Evolutionary conservation across 148 eudicot genomes (phyloP).

Genomic region (Amaranthus cruentus): DNA sequence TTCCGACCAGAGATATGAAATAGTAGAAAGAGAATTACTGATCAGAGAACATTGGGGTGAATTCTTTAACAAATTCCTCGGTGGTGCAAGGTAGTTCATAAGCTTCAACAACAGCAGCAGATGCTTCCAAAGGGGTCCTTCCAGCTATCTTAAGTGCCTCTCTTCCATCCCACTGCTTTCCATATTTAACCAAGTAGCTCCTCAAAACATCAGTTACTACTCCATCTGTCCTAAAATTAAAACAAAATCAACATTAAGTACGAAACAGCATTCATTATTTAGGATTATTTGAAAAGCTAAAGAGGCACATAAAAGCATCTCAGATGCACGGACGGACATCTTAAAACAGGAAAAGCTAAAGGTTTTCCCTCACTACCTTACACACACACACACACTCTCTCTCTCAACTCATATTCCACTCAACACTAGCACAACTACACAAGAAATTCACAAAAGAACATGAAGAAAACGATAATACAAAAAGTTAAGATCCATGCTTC

Average conservation of each 20-base stretch:
- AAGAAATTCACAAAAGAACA: background rate
- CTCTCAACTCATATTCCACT: no score
- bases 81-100: conserved; percentile 64
- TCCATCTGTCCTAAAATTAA: conserved; percentile 56
- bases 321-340: no score
- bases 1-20: background rate
- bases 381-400: no score
- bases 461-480: no score
- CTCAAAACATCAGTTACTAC: conserved; percentile 58
- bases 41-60: conserved; percentile 49
- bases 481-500: background rate
- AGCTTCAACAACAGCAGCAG: conserved; percentile 66
- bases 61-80: conserved; percentile 60
- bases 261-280: conserved; percentile 12
- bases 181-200: conserved; percentile 60
- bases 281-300: conserved; percentile 1
- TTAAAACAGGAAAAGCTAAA: background rate
- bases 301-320: background rate
- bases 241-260: conserved; percentile 18
- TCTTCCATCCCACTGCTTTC: conserved; percentile 88
- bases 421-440: no score
- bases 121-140: conserved; percentile 76
- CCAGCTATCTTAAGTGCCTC: conserved; percentile 52
- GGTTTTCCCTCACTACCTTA: background rate
- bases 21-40: conserved; percentile 45